Evolutionary conservation across 2,329 filamentous ascomycete genomes (phyloP), one percentile per base, ranked within the genome.

Genomic region (Sporothrix euskadiensis): DNA sequence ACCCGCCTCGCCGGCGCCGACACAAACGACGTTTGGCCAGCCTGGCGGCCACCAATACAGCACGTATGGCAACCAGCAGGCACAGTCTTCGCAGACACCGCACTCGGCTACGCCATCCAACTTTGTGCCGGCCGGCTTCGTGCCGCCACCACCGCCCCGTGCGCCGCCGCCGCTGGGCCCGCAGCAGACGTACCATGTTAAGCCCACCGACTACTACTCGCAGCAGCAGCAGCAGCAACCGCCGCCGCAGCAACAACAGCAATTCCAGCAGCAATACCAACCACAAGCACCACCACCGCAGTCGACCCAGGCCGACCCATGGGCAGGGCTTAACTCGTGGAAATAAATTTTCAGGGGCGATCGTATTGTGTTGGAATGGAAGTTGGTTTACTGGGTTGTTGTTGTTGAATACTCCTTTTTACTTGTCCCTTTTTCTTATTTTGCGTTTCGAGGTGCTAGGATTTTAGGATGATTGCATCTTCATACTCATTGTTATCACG

Each of bases 141-240:
- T 91, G 52, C 89, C 88, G 4, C 89, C 89, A 3, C 88, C 89
- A 7, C 89, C 89, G 1, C 88, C 89, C 1, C 89, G 89, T 0
- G 88, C 88, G 0, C 88, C 88, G 4, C 88, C 88, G 8, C 88
- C 88, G 1, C 78, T 90, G 76, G 88, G 88, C 4, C 87, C 88
- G 44, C 88, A 90, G 78, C 88, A 90, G 79, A 90, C 88, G 10
- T 86, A 88, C 39, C 86, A 89, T 76, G 88, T 89, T 76, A 78
- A 77, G 19, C 69, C 77, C 49, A 71, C 74, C 44, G 79, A 82
- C 69, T 79, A 80, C 72, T 80, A 79, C 41, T 61, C 81, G 71
- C 79, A 80, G 12, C 83, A 83, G 56, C 77, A 79, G 71, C 83
- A 10, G 9, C 41, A 49, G 35, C 44, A 85, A 71, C 83, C 85